Evolutionary conservation across 495 filamentous ascomycete genomes (phyloP), one percentile per base, ranked within the genome.

Genomic region (Talaromyces thailandensis): DNA sequence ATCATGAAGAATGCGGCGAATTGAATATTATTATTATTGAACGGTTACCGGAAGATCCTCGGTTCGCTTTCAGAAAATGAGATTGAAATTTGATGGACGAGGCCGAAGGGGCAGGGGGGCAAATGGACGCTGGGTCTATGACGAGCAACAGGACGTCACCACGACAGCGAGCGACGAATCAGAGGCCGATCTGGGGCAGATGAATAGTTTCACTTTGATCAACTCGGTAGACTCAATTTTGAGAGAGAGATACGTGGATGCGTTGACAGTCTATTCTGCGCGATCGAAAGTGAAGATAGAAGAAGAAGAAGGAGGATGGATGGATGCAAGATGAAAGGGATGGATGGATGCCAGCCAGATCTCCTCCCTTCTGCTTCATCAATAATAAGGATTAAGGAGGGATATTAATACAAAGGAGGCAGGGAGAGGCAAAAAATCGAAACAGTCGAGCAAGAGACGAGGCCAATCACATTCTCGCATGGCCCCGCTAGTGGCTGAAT

Each of bases 201-300:
- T 48, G 43, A 48, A 48, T 48, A 48, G n/a, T 48, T 48, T 48
- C 43, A 40, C 9, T 9, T 40, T 37, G 4, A 37, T 37, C 12
- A 9, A 43, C 40, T 48, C 14, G 25, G n/a, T 0, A 8, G 25
- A 56, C 23, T 24, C 18, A 37, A 61, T 31, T 37, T 14, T n/a
- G 29, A 55, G 37, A 64, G 53, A 59, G 58, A 52, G 55, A 50
- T 51, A 62, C 60, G 11, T 14, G 40, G 59, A 62, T 61, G 62
- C n/a, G n/a, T n/a, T n/a, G n/a, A n/a, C n/a, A n/a, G n/a, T n/a
- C n/a, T n/a, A n/a, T n/a, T n/a, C n/a, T n/a, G n/a, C n/a, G 57
- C 60, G 63, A 67, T 50, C 43, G 57, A 64, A 23, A 64, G 58
- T 51, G 60, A 63, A 64, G 66, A 65, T 66, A 64, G 61, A 65